Conservation (phyloP, 148 eudicot species). For the Spergularia marina region DNA sequence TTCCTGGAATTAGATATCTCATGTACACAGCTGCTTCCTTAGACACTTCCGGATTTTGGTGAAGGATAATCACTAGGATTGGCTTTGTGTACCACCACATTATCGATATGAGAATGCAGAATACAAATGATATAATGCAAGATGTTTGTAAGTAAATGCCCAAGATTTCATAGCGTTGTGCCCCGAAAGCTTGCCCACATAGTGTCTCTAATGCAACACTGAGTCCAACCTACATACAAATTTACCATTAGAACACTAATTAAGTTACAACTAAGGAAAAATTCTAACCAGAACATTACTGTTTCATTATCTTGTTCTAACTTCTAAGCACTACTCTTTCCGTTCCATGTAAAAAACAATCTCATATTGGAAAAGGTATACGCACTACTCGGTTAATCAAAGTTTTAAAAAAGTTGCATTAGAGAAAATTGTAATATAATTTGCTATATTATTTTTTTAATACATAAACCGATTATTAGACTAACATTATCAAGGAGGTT, state of each 20-base stretch:
- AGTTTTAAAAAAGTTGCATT: too few relatives aligned
- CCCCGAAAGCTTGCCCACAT: conserved; percentile 92
- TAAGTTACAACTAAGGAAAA: too few relatives aligned
- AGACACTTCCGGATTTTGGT: conserved; percentile 56
- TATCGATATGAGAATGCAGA: conserved; percentile 51
- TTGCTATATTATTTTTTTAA: too few relatives aligned
- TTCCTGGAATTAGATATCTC: conserved; percentile 52
- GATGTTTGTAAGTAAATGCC: conserved; percentile 86
- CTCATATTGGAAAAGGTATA: too few relatives aligned
- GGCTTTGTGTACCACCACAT: conserved; percentile 71
- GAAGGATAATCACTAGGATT: conserved; percentile 43
- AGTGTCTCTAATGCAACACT: conserved; percentile 91
- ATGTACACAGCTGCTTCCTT: conserved; percentile 57
- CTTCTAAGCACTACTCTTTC: too few relatives aligned
- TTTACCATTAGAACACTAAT: background rate
- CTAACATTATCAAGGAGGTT: too few relatives aligned
- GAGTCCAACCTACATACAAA: conserved; percentile 26
- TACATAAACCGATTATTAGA: too few relatives aligned
- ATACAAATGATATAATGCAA: conserved; percentile 54
- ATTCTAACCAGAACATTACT: too few relatives aligned
- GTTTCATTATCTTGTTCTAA: too few relatives aligned
- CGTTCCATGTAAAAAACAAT: too few relatives aligned
- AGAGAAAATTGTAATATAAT: too few relatives aligned
- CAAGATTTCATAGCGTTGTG: conserved; percentile 46
- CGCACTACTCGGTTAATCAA: too few relatives aligned